phyloP scores from a whole-genome alignment of 2,329 filamentous ascomycete genomes.

The Trichophyton equinum region DNA sequence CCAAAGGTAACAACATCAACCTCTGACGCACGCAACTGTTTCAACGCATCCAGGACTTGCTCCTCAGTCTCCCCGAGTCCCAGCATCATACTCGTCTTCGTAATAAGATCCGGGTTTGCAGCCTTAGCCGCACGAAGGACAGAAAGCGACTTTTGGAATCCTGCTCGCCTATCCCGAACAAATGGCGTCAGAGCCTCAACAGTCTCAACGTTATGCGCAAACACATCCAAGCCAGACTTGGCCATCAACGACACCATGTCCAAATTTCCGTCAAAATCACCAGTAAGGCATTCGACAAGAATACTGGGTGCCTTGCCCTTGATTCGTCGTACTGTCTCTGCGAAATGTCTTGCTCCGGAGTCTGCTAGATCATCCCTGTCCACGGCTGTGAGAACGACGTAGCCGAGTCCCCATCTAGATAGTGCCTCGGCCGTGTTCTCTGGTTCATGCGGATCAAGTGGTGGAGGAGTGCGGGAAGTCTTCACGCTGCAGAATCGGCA shows the following conservation, averaged over 20 bases:
- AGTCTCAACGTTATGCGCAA: slow-evolving; percentile 94
- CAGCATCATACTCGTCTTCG: slow-evolving; percentile 98
- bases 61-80: slow-evolving; percentile 85
- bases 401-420: slow-evolving; percentile 83
- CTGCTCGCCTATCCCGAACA: slow-evolving; percentile 79
- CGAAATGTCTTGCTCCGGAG: slow-evolving; percentile 78
- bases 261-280: slow-evolving; percentile 73
- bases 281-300: slow-evolving; percentile 43
- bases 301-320: slow-evolving; percentile 55
- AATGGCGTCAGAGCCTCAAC: slow-evolving; percentile 80
- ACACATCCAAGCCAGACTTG: slow-evolving; percentile 81
- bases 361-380: slow-evolving; percentile 87
- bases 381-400: slow-evolving; percentile 86
- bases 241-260: slow-evolving; percentile 82
- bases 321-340: slow-evolving; percentile 87
- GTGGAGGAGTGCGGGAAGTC: slow-evolving; percentile 61
- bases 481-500: slow-evolving; percentile 97
- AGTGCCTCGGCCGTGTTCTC: slow-evolving; percentile 94
- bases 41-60: slow-evolving; percentile 67
- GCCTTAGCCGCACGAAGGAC: slow-evolving; percentile 75
- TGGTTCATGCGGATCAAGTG: slow-evolving; percentile 88
- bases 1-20: slow-evolving; percentile 97
- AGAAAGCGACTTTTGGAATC: slow-evolving; percentile 69
- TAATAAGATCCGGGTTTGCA: slow-evolving; percentile 65
- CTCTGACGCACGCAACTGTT: slow-evolving; percentile 62